These are phyloP conservation scores for Aurinia saxatilis DNA, from an alignment of 345 rosid genomes.

Conservation along the genomic window DNA sequence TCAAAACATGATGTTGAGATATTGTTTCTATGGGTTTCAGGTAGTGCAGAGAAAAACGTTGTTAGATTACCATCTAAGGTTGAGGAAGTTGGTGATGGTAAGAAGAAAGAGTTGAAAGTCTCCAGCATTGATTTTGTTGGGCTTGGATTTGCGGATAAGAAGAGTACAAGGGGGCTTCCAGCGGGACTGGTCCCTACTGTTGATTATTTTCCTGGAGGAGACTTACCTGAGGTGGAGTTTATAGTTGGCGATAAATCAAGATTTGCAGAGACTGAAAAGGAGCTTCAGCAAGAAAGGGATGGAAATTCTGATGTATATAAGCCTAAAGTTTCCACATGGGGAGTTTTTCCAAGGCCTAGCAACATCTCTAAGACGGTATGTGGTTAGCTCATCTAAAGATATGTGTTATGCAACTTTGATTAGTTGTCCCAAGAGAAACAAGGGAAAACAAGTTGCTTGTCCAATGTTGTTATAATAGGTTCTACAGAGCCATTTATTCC, in stretches of 20 bases:
- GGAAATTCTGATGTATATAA: slow-evolving; percentile 51
- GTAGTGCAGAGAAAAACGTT: slow-evolving; percentile 28
- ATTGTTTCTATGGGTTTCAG: slow-evolving; percentile 31
- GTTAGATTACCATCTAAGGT: slow-evolving; percentile 18
- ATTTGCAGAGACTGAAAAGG: slow-evolving; percentile 35
- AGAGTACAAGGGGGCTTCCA: slow-evolving; percentile 57
- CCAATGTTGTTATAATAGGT: not conserved
- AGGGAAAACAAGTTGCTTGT: not conserved
- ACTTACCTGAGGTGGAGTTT: slow-evolving; percentile 72
- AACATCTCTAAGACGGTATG: slow-evolving; percentile 78
- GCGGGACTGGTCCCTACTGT: slow-evolving; percentile 60
- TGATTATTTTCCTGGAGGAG: slow-evolving; percentile 54
- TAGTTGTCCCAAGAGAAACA: not conserved
- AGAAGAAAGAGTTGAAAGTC: slow-evolving; percentile 40
- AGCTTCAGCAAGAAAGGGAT: slow-evolving; percentile 30
- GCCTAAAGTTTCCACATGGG: slow-evolving; percentile 92
- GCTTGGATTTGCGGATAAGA: slow-evolving; percentile 79
- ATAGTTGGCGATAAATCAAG: slow-evolving; percentile 72
- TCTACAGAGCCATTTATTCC: not conserved
- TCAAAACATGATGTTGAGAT: slow-evolving; percentile 9
- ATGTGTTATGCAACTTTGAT: not conserved
- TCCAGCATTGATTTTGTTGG: slow-evolving; percentile 76
- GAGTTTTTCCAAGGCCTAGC: slow-evolving; percentile 83
- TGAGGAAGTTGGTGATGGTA: slow-evolving; percentile 23
- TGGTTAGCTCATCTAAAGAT: not conserved